Evolutionary conservation across 1,139 yeast genomes (phyloP), one percentile per base, ranked within the genome.

Genomic region (Spathaspora sp.): DNA sequence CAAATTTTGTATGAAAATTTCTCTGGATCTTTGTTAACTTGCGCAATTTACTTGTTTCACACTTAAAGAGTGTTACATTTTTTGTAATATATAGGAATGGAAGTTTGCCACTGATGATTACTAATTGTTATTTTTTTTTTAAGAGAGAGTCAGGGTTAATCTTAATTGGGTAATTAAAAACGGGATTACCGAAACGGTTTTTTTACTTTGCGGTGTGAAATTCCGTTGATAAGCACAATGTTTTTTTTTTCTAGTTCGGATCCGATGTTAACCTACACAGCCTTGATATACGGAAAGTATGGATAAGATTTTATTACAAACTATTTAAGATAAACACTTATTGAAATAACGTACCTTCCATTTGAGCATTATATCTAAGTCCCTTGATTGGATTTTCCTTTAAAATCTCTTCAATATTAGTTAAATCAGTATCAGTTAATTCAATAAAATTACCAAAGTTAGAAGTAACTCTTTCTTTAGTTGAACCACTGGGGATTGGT

Each of bases 401-500:
- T 16, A 56, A 59, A 50, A 80, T 71, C 9, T 65, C 60, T 47
- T 80, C 74, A 44, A 83, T 71, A 36, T 69, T 76, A 1, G 64
- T 63, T 55, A 84, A 74, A 51, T 85, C 89, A 0, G 59, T 76
- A 27, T 74, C 79, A 8, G 81, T 59, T 49, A 88, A 68, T 11
- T 65, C 63, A 38, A 81, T 62, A 17, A 68, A 61, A 36, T 53
- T 54, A 8, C 74, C 69, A 53, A 78, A 71, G 65, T 87, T 88
- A 58, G 80, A 85, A 43, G 74, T 72, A 26, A 85, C 80, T 59
- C 87, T 81, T 15, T 65, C 73, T 9, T 69, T 67, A 20, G 82
- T 77, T 6, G 89, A 76, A 8, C 88, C 82, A 45, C 90, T 84
- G 18, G 96, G 96, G 60, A 89, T 86, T 38, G 96, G 95, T 39